phyloP scores from a whole-genome alignment of 805 yeast genomes.

The Ogataea dorogensis region DNA sequence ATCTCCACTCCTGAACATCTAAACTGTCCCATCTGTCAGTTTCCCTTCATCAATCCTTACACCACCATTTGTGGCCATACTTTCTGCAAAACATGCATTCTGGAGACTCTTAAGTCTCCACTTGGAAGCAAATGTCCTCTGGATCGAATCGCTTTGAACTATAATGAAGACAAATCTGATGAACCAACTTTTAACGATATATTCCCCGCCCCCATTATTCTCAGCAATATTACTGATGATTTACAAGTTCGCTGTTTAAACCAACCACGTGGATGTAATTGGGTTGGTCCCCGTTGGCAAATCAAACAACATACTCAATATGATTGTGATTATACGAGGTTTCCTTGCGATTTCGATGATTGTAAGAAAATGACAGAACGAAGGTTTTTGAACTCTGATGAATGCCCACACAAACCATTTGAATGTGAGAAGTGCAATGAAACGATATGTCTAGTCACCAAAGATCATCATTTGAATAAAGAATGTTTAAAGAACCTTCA shows the following conservation, averaged over 20 bases:
- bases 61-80: slow-evolving; percentile 70
- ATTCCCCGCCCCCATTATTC: slow-evolving; percentile 54
- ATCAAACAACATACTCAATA: slow-evolving; percentile 46
- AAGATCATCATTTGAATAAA: slow-evolving; percentile 36
- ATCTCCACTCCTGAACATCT: slow-evolving; percentile 31
- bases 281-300: slow-evolving; percentile 60
- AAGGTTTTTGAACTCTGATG: slow-evolving; percentile 13
- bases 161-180: slow-evolving; percentile 8
- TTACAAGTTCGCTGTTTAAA: slow-evolving; percentile 56
- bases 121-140: slow-evolving; percentile 52
- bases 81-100: slow-evolving; percentile 56
- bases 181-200: slow-evolving; percentile 28
- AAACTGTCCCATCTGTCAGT: slow-evolving; percentile 65
- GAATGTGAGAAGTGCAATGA: slow-evolving; percentile 39
- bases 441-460: slow-evolving; percentile 30
- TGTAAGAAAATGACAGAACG: slow-evolving; percentile 26
- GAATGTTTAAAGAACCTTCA: slow-evolving; percentile 42
- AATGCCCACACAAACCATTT: slow-evolving; percentile 41
- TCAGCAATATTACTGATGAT: slow-evolving; percentile 61
- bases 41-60: slow-evolving; percentile 58
- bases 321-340: slow-evolving; percentile 39
- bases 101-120: slow-evolving; percentile 41
- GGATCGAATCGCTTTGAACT: slow-evolving; percentile 51
- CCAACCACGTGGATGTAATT: slow-evolving; percentile 50
- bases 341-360: slow-evolving; percentile 33